Base-by-base conservation (phyloP, 768 basidiomycete species). In the Tricholoma flavovirens region DNA sequence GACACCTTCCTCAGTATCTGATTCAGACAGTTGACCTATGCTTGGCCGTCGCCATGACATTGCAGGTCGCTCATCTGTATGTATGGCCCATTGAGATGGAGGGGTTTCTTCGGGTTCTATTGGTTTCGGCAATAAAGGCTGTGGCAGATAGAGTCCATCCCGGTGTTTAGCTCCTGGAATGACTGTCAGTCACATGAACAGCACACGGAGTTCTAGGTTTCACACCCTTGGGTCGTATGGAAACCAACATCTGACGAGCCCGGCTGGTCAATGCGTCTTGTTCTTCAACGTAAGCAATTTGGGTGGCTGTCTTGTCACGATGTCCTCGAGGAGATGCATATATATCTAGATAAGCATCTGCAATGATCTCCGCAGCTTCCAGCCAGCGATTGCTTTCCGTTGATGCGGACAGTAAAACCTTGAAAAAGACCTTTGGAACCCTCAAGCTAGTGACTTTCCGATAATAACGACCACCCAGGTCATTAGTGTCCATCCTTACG, bases 251-350 rank as follows among this genome's bases (percentile, higher is more conserved):
- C 56, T 70, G 72, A 58, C 74, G 71, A 11, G 82, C 83, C 60
- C 94, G 78, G 22, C 79, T 79, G 2, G 92, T 93, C 21, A 76
- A 65, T 22, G 64, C 66, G 67, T 97, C 95, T 67, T 97, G 90
- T 51, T 75, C 75, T 14, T 73, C 71, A 22, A 97, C 67, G 64
- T 91, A 97, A 11, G 76, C 71, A 11, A 77, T 69, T 67, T 97
- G 95, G 3, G 68, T 66, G 32, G 67, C 64, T 3, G 81, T 81
- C 38, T 70, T 67, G 32, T 74, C 69, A 56, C 69, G 71, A 80
- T 84, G 87, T 0, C 81, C 83, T 19, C 64, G 57, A 10, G 87
- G 84, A 8, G 85, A 77, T 29, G 77, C 76, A 67, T 92, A 95
- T 3, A 86, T 72, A 62, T 95, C 93, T 21, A 91, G 51, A 56